Evolutionary conservation across 768 basidiomycete genomes (phyloP).

Genomic region (Holtermanniella nyarrowii): DNA sequence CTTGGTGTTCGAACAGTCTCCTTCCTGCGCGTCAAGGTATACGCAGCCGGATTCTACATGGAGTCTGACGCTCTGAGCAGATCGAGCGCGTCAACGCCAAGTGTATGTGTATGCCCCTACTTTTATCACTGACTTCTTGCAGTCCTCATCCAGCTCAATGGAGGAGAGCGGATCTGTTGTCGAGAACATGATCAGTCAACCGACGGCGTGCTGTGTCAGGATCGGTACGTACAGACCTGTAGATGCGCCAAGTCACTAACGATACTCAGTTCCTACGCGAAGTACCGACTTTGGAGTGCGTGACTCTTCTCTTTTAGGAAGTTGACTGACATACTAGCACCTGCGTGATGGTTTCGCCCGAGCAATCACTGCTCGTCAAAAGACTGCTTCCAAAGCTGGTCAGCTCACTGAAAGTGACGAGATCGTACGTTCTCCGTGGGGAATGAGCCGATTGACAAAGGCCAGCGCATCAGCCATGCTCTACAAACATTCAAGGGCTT

Average conservation of each 20-base stretch:
- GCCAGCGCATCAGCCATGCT: conserved; percentile 28
- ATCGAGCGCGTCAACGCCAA: neutral
- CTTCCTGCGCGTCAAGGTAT: conserved; percentile 77
- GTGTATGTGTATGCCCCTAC: too few relatives aligned
- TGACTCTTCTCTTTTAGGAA: neutral
- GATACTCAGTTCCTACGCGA: conserved; percentile 41
- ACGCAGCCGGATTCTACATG: conserved; percentile 81
- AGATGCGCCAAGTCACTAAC: too few relatives aligned
- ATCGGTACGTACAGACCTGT: conserved; percentile 31
- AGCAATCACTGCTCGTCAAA: conserved; percentile 40
- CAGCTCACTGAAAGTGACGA: conserved; percentile 27
- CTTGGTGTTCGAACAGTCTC: conserved; percentile 81
- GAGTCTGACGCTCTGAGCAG: conserved; percentile 50
- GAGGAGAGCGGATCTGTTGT: too few relatives aligned
- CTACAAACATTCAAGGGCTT: conserved; percentile 38
- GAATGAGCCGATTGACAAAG: neutral
- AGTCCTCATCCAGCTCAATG: too few relatives aligned
- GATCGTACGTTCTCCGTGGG: conserved; percentile 20
- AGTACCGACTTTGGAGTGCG: conserved; percentile 40
- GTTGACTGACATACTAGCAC: conserved; percentile 19
- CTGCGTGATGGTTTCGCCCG: conserved; percentile 44
- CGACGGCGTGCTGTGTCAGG: conserved; percentile 33
- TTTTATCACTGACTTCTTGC: too few relatives aligned
- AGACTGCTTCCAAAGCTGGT: conserved; percentile 29
- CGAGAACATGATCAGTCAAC: conserved; percentile 7